Evolutionary conservation across 257 asterid genomes (phyloP), one percentile per base, ranked within the genome.

Genomic region (Dorcoceras hygrometricum): DNA sequence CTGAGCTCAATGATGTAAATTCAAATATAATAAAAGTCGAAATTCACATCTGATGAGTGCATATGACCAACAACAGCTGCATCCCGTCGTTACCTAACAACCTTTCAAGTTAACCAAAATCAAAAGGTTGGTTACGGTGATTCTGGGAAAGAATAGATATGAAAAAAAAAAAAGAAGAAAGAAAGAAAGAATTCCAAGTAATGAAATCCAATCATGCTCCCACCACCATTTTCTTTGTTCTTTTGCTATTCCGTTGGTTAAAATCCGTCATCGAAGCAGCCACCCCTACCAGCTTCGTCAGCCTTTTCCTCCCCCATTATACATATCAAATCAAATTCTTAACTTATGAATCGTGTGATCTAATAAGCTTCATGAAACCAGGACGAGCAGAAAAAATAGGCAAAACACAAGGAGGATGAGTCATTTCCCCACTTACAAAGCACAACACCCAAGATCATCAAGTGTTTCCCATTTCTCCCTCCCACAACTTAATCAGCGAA

Each of bases 361-460:
- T 56, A 77, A 77, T 57, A 66, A 68, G 46, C 70, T 73, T 32
- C 51, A 82, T 70, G 67, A 63, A 65, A 14, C 34, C 46, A 61
- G 11, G 75, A 71, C 62, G 8, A 63, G 71, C 76, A 69, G 65
- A 67, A 59, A 11, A 22, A 25, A 59, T 25, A 69, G 57, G 16
- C 55, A 9, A 48, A 60, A 59, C 36, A 67, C 63, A 57, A 71
- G 71, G 62, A 27, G 46, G 29, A 76, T 53, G 73, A 69, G 71
- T 70, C 72, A 58, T 71, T 29, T 50, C 34, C 65, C 76, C 79
- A 23, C 59, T 7, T 57, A 4, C 63, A 43, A 69, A 71, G 66
- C 39, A 55, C 63, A 65, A 61, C 28, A 26, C 69, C 78, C 62
- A 67, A 32, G 63, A 59, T 76, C 56, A 57, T 59, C 53, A 57